Percentiles rank a stretch among this genome's conserved stretches.
Conservation (phyloP, 768 basidiomycete genomes). For the Lactarius akahatsu region DNA sequence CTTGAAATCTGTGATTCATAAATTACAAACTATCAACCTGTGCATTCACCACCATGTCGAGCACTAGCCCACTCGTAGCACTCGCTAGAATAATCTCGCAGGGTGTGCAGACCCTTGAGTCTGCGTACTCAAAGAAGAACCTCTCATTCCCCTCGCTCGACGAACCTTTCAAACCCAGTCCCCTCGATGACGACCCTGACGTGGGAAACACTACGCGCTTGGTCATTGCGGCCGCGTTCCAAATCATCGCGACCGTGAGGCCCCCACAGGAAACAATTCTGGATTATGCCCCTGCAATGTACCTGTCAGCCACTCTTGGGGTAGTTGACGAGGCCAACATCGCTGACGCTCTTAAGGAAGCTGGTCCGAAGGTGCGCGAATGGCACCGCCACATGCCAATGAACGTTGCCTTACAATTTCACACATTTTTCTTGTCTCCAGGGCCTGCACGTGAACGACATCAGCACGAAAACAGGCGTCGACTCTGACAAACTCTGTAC, state of each 20-base stretch:
- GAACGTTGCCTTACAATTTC: background rate
- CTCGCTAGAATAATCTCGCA: constrained; percentile 8
- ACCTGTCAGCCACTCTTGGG: constrained; percentile 10
- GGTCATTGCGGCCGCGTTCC: constrained; percentile 10
- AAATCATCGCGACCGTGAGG: constrained; percentile 18
- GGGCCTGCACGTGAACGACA: constrained; percentile 23
- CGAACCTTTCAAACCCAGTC: constrained; percentile 7
- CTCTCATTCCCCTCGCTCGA: constrained; percentile 18
- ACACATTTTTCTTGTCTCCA: constrained; percentile 1
- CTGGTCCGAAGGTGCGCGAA: constrained; percentile 13
- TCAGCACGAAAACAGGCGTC: constrained; percentile 3
- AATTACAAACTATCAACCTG: background rate
- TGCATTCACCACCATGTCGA: background rate
- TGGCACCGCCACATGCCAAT: background rate
- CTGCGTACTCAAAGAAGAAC: constrained; percentile 9
- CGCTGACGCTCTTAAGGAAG: constrained; percentile 16
- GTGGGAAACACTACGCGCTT: constrained; percentile 4
- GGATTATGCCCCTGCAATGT: constrained; percentile 10
- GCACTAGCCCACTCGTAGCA: background rate
- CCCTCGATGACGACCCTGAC: constrained; percentile 7
- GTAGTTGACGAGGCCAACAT: constrained; percentile 9
- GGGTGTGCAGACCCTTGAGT: constrained; percentile 13
- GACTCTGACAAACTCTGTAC: constrained; percentile 18
- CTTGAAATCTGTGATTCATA: too few relatives aligned
- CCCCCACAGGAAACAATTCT: constrained; percentile 11